phyloP scores from a whole-genome alignment of 2,329 filamentous ascomycete species.

The Ascochyta rabiei region DNA sequence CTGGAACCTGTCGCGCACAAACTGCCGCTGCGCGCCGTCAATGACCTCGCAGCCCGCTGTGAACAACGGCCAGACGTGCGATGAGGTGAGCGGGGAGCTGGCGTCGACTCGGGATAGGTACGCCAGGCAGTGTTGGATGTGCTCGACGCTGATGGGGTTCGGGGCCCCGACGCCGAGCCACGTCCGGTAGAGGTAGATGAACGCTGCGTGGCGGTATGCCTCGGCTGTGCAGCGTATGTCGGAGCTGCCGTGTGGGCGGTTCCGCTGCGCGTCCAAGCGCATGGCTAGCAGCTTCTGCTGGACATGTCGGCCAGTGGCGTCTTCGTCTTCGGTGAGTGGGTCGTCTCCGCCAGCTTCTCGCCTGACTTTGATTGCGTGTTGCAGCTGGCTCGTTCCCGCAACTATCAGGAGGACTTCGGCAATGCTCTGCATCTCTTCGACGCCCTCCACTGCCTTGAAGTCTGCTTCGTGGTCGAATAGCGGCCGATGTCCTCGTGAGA shows the following conservation, averaged over 20 bases:
- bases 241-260: slow-evolving; percentile 4
- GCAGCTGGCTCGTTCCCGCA: slow-evolving; percentile 34
- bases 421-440: slow-evolving; percentile 29
- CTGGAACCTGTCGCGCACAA: slow-evolving; percentile 33
- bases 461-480: slow-evolving; percentile 27
- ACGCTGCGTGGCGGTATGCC: slow-evolving; percentile 41
- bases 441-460: slow-evolving; percentile 35
- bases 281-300: slow-evolving; percentile 27
- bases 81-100: slow-evolving; percentile 31
- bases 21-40: slow-evolving; percentile 27
- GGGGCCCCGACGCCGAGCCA: slow-evolving; percentile 42
- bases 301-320: slow-evolving; percentile 24
- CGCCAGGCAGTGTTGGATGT: slow-evolving; percentile 33
- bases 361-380: slow-evolving; percentile 27
- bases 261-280: slow-evolving; percentile 19
- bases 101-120: slow-evolving; percentile 26
- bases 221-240: slow-evolving; percentile 34
- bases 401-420: slow-evolving; percentile 35
- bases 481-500: slow-evolving; percentile 35
- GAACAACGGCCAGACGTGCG: slow-evolving; percentile 43
- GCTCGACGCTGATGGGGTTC: slow-evolving; percentile 36
- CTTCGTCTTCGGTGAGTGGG: slow-evolving; percentile 25
- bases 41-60: slow-evolving; percentile 41
- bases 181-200: slow-evolving; percentile 43
- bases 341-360: slow-evolving; percentile 4